Conservation (phyloP, 2,329 filamentous ascomycete genomes). For the Harringtonia lauricola region DNA sequence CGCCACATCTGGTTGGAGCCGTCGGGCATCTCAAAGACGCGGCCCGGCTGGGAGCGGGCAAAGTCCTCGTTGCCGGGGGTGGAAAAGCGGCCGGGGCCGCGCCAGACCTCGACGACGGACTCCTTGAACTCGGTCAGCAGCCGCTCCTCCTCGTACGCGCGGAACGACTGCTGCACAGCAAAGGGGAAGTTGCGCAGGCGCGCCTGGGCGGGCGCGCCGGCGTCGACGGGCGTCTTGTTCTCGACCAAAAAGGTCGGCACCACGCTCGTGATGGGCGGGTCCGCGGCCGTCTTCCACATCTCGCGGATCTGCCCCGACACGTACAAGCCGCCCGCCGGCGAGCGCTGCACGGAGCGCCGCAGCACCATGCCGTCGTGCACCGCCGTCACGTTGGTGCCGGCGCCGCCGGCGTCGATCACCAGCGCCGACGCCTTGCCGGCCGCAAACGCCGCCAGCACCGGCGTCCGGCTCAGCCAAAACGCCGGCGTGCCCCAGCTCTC, state of each 20-base stretch:
- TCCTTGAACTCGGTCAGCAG: constrained; percentile 96
- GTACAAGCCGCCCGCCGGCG: constrained; percentile 79
- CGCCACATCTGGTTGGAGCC: constrained; percentile 94
- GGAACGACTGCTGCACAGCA: constrained; percentile 58
- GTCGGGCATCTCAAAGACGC: constrained; percentile 94
- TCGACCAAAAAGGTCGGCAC: constrained; percentile 75
- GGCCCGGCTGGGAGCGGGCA: constrained; percentile 60
- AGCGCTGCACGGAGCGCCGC: constrained; percentile 79
- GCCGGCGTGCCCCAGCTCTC: constrained; percentile 93
- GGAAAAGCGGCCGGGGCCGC: constrained; percentile 59
- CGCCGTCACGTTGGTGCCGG: constrained; percentile 79
- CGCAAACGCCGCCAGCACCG: constrained; percentile 83
- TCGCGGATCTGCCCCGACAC: constrained; percentile 78
- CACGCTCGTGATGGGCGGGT: constrained; percentile 61
- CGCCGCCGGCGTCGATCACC: constrained; percentile 83
- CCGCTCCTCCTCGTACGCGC: constrained; percentile 78
- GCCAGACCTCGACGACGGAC: constrained; percentile 90
- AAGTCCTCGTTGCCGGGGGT: constrained; percentile 64
- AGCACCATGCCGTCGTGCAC: constrained; percentile 92
- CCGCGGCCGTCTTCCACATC: constrained; percentile 51
- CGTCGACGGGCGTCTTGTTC: constrained; percentile 81
- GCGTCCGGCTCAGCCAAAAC: constrained; percentile 84
- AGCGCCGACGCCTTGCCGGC: constrained; percentile 88
- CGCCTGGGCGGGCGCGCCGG: constrained; percentile 67
- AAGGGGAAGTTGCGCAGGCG: constrained; percentile 59